phyloP scores from a whole-genome alignment of 108 stramenopile species.

The Nitzschia sp. region DNA sequence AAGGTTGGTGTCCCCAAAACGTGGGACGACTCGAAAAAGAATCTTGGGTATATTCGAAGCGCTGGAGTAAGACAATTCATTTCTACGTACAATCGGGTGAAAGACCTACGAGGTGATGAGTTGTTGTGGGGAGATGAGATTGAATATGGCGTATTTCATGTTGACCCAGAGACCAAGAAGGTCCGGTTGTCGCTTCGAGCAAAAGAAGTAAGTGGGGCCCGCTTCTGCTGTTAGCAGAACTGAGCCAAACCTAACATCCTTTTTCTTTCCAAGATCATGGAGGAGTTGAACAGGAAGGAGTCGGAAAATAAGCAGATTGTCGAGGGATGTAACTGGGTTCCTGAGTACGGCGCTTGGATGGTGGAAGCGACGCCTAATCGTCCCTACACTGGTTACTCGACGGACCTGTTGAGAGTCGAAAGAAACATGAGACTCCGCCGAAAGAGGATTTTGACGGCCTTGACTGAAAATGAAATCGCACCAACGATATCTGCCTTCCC shows the following conservation, averaged over 20 bases:
- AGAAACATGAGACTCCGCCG: slow-evolving; percentile 98
- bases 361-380: slow-evolving; percentile 95
- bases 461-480: slow-evolving; percentile 91
- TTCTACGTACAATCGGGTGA: slow-evolving; percentile 93
- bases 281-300: slow-evolving; percentile 86
- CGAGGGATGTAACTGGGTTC: slow-evolving; percentile 94
- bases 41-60: slow-evolving; percentile 86
- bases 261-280: slow-evolving; percentile 84
- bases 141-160: slow-evolving; percentile 93
- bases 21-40: slow-evolving; percentile 89
- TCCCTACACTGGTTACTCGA: slow-evolving; percentile 92
- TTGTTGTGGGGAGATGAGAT: slow-evolving; percentile 98
- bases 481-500: slow-evolving; percentile 92
- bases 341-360: slow-evolving; percentile 99
- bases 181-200: slow-evolving; percentile 82
- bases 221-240: too few relatives aligned
- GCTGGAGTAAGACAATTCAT: slow-evolving; percentile 97
- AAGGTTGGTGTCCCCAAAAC: slow-evolving; percentile 93
- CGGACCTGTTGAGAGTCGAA: slow-evolving; percentile 95
- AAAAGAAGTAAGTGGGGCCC: slow-evolving; percentile 70
- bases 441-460: slow-evolving; percentile 82
- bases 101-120: slow-evolving; percentile 92
- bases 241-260: too few relatives aligned
- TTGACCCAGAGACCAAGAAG: slow-evolving; percentile 83
- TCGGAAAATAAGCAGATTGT: slow-evolving; percentile 51